Conservation (phyloP, 2,329 filamentous ascomycete genomes). For the Xylaria sp. region DNA sequence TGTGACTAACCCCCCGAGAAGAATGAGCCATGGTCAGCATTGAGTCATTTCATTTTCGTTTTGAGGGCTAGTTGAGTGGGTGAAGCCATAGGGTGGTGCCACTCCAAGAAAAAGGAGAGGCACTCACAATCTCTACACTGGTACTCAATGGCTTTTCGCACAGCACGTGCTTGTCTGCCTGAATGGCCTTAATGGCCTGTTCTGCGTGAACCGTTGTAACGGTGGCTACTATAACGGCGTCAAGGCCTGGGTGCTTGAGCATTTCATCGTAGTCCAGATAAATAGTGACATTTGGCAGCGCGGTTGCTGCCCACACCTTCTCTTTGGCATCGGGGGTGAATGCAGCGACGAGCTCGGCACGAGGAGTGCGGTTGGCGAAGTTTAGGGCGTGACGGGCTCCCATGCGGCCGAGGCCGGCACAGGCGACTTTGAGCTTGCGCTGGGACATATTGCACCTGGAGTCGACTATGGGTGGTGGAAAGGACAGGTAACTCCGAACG, state of each 20-base stretch:
- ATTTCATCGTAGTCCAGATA: constrained; percentile 60
- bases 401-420: constrained; percentile 21
- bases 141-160: constrained; percentile 71
- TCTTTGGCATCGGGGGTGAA: constrained; percentile 58
- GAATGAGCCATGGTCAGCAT: not conserved
- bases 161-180: constrained; percentile 64
- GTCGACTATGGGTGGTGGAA: not conserved
- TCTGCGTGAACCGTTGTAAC: constrained; percentile 65
- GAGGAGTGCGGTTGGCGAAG: constrained; percentile 48
- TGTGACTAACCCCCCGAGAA: constrained; percentile 58
- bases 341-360: constrained; percentile 61
- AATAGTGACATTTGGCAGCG: constrained; percentile 57
- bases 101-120: not conserved
- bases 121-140: constrained; percentile 65
- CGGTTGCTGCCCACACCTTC: constrained; percentile 55
- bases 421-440: constrained; percentile 15
- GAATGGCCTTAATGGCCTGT: constrained; percentile 66
- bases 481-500: not conserved
- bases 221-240: constrained; percentile 56
- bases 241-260: constrained; percentile 52
- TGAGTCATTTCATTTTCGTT: not conserved
- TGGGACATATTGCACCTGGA: not conserved
- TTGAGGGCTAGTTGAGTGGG: not conserved
- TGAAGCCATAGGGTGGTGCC: no score
- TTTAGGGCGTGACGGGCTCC: constrained; percentile 41